These are phyloP conservation scores for Hypoxylon sp. DNA, from an alignment of 2,329 filamentous ascomycete genomes.

Conservation along the genomic window DNA sequence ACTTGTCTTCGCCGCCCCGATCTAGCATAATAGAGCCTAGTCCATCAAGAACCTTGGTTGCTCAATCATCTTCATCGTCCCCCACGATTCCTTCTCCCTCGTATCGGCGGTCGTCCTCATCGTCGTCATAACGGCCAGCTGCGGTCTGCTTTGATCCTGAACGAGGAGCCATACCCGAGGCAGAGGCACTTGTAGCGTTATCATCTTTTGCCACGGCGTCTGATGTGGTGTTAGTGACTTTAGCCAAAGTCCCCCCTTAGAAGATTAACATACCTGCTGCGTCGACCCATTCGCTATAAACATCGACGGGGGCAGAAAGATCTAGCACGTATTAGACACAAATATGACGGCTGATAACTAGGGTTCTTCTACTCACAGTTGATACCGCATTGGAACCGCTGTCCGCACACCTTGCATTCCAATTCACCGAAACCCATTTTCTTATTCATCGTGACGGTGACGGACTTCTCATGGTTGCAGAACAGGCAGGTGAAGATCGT, in stretches of 20 bases:
- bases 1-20: background rate
- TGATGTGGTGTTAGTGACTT: constrained; percentile 49
- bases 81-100: constrained; percentile 67
- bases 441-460: constrained; percentile 93
- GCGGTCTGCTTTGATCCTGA: constrained; percentile 45
- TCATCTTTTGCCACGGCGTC: constrained; percentile 67
- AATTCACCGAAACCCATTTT: constrained; percentile 89
- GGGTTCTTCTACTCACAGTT: constrained; percentile 74
- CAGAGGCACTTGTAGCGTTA: constrained; percentile 33
- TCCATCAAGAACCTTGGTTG: constrained; percentile 13
- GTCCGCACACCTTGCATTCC: constrained; percentile 92
- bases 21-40: constrained; percentile 19
- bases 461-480: constrained; percentile 96
- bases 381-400: constrained; percentile 92
- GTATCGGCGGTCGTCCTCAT: constrained; percentile 68
- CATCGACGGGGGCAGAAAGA: constrained; percentile 90
- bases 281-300: constrained; percentile 98
- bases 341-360: constrained; percentile 12
- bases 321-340: constrained; percentile 65
- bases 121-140: constrained; percentile 57
- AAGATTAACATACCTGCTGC: constrained; percentile 69
- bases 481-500: constrained; percentile 97
- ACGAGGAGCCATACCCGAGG: constrained; percentile 38
- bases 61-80: constrained; percentile 71
- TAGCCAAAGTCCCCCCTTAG: background rate